Evolutionary conservation across 805 yeast genomes (phyloP), one percentile per base, ranked within the genome.

Genomic region (Lipomyces anomalus): DNA sequence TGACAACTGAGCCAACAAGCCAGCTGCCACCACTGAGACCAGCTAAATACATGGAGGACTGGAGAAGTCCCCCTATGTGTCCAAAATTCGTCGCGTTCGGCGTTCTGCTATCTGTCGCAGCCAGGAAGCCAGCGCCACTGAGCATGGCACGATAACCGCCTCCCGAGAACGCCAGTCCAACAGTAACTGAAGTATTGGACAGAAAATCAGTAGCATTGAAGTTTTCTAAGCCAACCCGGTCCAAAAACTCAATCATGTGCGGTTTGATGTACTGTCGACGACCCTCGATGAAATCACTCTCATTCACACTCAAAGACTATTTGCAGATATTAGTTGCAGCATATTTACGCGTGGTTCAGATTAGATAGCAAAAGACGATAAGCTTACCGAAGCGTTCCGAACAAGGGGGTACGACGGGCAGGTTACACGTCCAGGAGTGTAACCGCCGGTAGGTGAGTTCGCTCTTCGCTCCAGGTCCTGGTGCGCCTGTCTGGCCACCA

Each of bases 101-200:
- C 1, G 90, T 79, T 54, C 92, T 68, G 53, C 76, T 76, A 61
- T 86, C 95, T 46, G 84, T 65, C 1, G 90, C 95, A 1, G 88
- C 69, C n/a, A 85, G 65, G 58, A 78, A 77, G 30, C 95, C 95
- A 3, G 92, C 95, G 2, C 94, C 95, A 47, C 72, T 66, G 36
- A 86, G 64, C 85, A 87, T 84, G 29, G 95, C 92, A 52, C 95
- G 71, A 62, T 84, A 88, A 4, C 97, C 97, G 57, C 97, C 97
- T 37, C 96, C 96, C 16, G 86, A 78, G 55, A 80, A 78, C 4
- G 87, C 80, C 13, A 67, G 48, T 5, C 70, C 73, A 24, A 64
- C 51, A 13, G 44, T 43, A 38, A 63, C 40, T 17, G 54, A 41
- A 7, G 60, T 52, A 46, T 61, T 38, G 30, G 48, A 45, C 37